phyloP scores from a whole-genome alignment of 352 stramenopile species.

The Globisporangium parvum region DNA sequence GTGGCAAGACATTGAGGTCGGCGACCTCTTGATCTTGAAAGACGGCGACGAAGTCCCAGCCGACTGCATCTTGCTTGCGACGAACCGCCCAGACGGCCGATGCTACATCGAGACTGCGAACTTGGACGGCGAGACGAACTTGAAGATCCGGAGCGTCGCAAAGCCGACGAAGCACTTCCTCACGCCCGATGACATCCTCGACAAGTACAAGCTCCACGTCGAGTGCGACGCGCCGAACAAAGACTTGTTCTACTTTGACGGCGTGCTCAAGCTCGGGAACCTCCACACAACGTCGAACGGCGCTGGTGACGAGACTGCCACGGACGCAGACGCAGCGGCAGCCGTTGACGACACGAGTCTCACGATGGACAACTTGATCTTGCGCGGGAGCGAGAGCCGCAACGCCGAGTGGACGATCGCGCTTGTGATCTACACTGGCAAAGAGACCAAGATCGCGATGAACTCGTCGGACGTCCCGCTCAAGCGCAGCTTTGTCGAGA shows the following conservation, averaged over 20 bases:
- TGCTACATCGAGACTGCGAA: slow-evolving; percentile 90
- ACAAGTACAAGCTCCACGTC: slow-evolving; percentile 57
- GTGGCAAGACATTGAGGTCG: slow-evolving; percentile 84
- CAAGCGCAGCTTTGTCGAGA: slow-evolving; percentile 86
- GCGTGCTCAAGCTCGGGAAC: slow-evolving; percentile 58
- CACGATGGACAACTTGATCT: slow-evolving; percentile 87
- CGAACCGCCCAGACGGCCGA: slow-evolving; percentile 53
- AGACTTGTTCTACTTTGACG: slow-evolving; percentile 88
- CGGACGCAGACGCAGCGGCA: slow-evolving; percentile 4
- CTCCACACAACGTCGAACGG: slow-evolving; percentile 48
- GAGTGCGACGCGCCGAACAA: slow-evolving; percentile 85
- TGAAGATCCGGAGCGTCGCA: slow-evolving; percentile 83
- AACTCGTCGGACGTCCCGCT: slow-evolving; percentile 69
- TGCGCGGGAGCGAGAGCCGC: slow-evolving; percentile 88
- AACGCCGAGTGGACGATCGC: slow-evolving; percentile 92
- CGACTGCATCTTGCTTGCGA: slow-evolving; percentile 79
- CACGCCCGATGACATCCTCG: slow-evolving; percentile 67
- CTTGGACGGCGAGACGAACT: slow-evolving; percentile 91
- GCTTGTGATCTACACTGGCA: slow-evolving; percentile 91
- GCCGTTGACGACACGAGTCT: slow-evolving; percentile 42
- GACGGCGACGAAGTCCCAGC: slow-evolving; percentile 83
- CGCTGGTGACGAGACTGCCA: slow-evolving; percentile 56
- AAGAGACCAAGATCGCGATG: slow-evolving; percentile 92
- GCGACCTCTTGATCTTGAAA: slow-evolving; percentile 70
- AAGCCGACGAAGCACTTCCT: slow-evolving; percentile 77